Base-by-base conservation (phyloP, 192 early-diverging fungal genomes). In the Spizellomyces punctatus region DNA sequence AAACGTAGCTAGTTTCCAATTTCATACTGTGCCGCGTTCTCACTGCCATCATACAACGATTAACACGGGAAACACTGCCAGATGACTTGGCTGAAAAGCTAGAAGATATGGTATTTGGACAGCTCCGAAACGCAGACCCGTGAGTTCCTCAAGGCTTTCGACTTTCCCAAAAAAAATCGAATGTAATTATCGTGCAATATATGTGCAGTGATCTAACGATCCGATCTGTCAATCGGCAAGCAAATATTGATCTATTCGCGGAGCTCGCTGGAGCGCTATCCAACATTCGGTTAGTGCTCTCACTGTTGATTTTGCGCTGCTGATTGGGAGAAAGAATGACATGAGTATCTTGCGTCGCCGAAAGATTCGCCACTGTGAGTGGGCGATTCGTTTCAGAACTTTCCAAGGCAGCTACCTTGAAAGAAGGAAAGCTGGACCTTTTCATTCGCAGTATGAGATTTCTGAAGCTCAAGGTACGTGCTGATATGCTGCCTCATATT, bases 181-280 rank as follows among this genome's bases (percentile, higher is more conserved):
- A 36, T 36, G 27, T 36, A 36, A 36, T 3, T 3, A 36, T 36
- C 27, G 27, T 12, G 10, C 9, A 16, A 10, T 10, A 1, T 67
- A 57, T 47, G 47, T 47, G n/a, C 62, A 78, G 76, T 8, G 75
- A 79, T 70, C 64, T 79, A 45, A 74, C 76, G 4, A 22, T 74
- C 7, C 59, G 88, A 22, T 92, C 91, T 10, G 80, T 86, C 10
- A 95, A 94, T 76, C 87, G 92, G 12, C 88, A 89, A 63, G 93
- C 94, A 10, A 96, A 94, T 78, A 89, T 94, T 76, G 92, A 96
- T 57, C 76, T 96, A 14, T 95, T 95, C 78, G 91, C 94, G 5
- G 90, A 94, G 72, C 85, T 99, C n/a, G 92, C 96, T 76, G 98
- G 98, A 6, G 83, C 89, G 19, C 80, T 99, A 19, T 98, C 96